Evolutionary conservation across 306 rosid species (phyloP).

Genomic region (Cotoneaster glaucophyllus): DNA sequence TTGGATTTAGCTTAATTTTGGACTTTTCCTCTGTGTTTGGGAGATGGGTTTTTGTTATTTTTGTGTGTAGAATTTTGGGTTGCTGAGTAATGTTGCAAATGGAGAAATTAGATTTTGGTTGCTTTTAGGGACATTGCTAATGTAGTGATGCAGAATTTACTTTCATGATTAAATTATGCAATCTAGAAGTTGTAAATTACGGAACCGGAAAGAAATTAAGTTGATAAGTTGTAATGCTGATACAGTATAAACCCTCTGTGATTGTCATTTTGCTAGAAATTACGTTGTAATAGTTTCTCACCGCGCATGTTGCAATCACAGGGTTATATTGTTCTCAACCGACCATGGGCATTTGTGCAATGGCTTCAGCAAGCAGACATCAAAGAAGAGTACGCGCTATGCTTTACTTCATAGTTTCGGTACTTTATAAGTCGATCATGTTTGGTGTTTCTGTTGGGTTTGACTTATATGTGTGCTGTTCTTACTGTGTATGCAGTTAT

Average conservation of each 20-base stretch:
- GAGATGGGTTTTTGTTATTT: neutral
- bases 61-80: neutral
- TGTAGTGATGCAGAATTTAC: neutral
- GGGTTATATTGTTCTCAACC: conserved; percentile 98
- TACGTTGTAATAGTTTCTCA: conserved; percentile 1
- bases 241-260: neutral
- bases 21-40: neutral
- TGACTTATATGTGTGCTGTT: neutral
- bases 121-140: neutral
- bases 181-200: neutral
- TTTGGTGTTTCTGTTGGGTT: neutral
- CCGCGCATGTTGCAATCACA: conserved; percentile 23
- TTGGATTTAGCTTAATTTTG: neutral
- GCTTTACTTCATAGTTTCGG: conserved; percentile 12
- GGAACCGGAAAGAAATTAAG: neutral
- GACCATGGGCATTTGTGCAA: conserved; percentile 99
- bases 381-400: conserved; percentile 75
- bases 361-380: conserved; percentile 92
- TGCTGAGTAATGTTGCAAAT: neutral
- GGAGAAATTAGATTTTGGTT: neutral
- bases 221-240: no score
- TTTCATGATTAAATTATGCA: neutral
- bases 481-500: conserved; percentile 43
- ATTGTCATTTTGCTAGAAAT: neutral
- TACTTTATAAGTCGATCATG: neutral